Base-by-base conservation (phyloP, 495 filamentous ascomycete species). In the Penicillium diatomitis region DNA sequence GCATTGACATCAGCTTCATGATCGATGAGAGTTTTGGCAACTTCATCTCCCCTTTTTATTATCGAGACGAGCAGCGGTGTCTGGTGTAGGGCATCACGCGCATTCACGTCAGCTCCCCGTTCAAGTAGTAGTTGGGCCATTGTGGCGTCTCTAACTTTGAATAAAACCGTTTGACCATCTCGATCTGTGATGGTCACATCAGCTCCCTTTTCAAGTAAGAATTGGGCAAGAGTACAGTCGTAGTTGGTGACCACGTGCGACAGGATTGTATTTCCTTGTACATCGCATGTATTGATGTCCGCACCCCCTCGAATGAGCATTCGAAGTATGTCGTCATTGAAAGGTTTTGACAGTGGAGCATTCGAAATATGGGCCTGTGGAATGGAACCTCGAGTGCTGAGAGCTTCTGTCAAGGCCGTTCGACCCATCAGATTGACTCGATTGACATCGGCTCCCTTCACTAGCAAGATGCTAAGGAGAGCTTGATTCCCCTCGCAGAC, bases 21-120 rank as follows among this genome's bases (percentile, higher is more conserved):
- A 5, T 46, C 32, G 12, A 53, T 40, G 30, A 44, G 47, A 38
- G 38, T 28, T 8, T n/a, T 44, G 28, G 41, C 47, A 1, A 49
- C 7, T 8, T 31, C 9, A 33, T 38, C 27, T n/a, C 32, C 33
- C 8, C 44, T 28, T 27, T 20, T 5, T 35, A 8, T 1, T 10
- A 34, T 11, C 5, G 42, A 33, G 5, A 1, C 7, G 5, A 34
- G 6, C 11, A 44, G 42, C 11, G 42, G 42, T 27, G 31, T 44
- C 5, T 34, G 3, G 6, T 30, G 31, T 8, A 5, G 8, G 20
- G 20, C 5, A 20, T 44, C 29, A 5, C 10, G 10, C 20, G 27
- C 31, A 34, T 44, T 35, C 12, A 44, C 42, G n/a, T 44, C 32
- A 4, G 42, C 42, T 33, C 42, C 42, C 0, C 7, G 28, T 8